These are phyloP conservation scores for Solanum lignicaule DNA, from an alignment of 257 asterid species.

Conservation along the genomic window DNA sequence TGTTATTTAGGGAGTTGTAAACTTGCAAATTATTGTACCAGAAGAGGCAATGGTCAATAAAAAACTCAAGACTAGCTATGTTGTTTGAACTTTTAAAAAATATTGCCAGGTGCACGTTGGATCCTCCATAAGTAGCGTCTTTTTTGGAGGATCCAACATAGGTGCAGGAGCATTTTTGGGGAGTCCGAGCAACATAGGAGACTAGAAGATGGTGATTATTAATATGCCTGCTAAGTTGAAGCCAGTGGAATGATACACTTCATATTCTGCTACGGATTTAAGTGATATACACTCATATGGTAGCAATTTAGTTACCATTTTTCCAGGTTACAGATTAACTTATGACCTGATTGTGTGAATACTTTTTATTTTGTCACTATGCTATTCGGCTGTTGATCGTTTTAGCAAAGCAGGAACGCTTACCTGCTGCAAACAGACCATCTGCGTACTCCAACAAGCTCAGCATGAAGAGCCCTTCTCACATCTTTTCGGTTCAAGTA, in stretches of 20 bases:
- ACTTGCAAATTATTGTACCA: background rate
- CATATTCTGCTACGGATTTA: background rate
- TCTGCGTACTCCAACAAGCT: conserved; percentile 46
- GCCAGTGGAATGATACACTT: background rate
- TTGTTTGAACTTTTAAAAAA: background rate
- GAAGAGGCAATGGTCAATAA: background rate
- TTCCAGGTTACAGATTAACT: background rate
- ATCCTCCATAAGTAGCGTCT: background rate
- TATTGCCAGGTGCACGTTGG: background rate
- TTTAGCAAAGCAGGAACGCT: background rate
- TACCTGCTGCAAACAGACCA: conserved; percentile 70
- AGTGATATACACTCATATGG: background rate
- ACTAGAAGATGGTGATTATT: background rate
- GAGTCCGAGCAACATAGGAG: background rate
- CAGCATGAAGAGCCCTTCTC: conserved; percentile 52
- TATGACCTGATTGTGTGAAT: background rate
- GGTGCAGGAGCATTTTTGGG: background rate
- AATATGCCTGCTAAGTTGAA: background rate
- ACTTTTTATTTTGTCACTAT: background rate
- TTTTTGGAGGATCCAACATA: background rate
- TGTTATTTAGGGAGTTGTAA: background rate
- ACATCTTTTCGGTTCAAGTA: conserved; percentile 57
- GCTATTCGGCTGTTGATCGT: background rate
- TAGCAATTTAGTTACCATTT: background rate
- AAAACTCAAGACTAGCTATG: background rate